Base-by-base conservation (phyloP, 2,329 filamentous ascomycete genomes). In the Ilyonectria sp. region DNA sequence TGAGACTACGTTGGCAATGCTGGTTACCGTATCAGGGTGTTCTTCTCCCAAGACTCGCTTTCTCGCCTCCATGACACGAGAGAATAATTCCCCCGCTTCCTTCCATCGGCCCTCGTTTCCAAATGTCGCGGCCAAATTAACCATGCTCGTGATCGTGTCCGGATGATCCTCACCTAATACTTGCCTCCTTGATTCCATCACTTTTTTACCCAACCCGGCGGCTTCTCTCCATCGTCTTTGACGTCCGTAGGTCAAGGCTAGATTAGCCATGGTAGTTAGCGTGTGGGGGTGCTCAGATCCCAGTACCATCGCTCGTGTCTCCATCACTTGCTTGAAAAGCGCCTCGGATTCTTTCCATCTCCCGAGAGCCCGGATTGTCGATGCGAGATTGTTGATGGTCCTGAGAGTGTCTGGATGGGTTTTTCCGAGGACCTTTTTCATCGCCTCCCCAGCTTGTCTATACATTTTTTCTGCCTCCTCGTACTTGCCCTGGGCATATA, bases 111-210 rank as follows among this genome's bases (percentile, higher is more conserved):
- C 54, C 21, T 65, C 31, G 15, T 40, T 40, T 13, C 23, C 26
- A 26, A 43, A 61, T 19, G 33, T 57, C 13, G 26, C 33, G 21
- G 56, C 49, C 15, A 68, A 56, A 31, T 50, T 60, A 31, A 3
- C 19, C 56, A 61, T 50, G 35, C 54, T 62, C 1, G 11, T 61
- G 21, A 68, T 47, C 33, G 61, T 68, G 8, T 37, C 6, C 6
- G 23, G 52, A 57, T 60, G 55, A 6, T 57, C 50, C 8, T 37
- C 33, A 11, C 31, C 31, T 33, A 33, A 3, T 10, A 10, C 31
- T 33, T 11, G 31, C 31, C 11, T 11, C 31, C 31, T 33, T 11
- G 31, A 9, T 33, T 33, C 31, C 3, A 33, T 33, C 31, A 33
- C 31, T 33, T 33, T 11, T 9, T 11, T 33, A 9, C 31, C 31